These are phyloP conservation scores for Neurospora sp. DNA, from an alignment of 495 filamentous ascomycete genomes.

Conservation along the genomic window DNA sequence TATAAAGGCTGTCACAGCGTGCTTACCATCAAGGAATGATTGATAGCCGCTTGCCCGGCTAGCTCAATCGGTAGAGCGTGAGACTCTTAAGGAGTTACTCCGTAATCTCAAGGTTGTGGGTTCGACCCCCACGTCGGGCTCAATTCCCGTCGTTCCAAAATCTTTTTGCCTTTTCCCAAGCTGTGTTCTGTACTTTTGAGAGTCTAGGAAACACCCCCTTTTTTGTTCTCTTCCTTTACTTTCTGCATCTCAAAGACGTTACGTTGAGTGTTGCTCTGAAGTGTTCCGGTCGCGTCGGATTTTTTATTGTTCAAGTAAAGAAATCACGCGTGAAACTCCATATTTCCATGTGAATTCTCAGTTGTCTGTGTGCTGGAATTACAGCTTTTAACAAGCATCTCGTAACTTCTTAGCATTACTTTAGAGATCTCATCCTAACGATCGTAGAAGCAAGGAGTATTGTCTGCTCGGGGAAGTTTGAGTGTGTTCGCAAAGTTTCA, in stretches of 20 bases:
- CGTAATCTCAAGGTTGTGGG: neutral
- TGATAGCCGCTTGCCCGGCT: conserved; percentile 24
- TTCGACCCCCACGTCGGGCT: neutral
- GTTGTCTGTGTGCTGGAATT: neutral
- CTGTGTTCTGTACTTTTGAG: neutral
- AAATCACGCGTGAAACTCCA: neutral
- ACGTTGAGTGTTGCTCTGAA: no score
- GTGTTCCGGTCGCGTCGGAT: neutral
- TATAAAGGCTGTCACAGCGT: no score
- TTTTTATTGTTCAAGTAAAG: no score
- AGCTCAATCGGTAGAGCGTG: conserved; percentile 69
- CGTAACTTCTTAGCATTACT: neutral
- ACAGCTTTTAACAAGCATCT: neutral
- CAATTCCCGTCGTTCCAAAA: neutral
- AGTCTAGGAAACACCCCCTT: neutral
- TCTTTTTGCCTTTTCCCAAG: neutral
- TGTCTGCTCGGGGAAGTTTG: neutral
- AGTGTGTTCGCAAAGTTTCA: neutral
- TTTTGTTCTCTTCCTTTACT: neutral
- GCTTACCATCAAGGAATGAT: neutral
- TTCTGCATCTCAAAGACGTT: no score
- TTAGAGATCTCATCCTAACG: neutral
- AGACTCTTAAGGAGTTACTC: conserved; percentile 49
- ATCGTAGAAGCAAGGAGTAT: neutral
- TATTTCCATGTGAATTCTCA: neutral